Evolutionary conservation across 2,329 filamentous ascomycete genomes (phyloP).

Genomic region (Penicillium griseofulvum): DNA sequence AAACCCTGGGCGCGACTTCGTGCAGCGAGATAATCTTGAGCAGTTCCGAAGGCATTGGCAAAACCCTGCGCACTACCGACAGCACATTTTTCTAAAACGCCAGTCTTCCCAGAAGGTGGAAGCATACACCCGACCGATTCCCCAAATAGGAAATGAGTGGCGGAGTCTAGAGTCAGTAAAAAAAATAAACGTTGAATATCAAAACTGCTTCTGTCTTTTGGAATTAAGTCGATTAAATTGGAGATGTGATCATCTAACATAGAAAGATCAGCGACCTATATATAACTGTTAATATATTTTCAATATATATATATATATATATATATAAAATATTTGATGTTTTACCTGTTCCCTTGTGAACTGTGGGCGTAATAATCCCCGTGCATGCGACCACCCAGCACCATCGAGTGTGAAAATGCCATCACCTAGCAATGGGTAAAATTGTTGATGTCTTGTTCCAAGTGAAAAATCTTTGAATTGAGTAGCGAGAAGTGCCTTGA

Average conservation of each 20-base stretch:
- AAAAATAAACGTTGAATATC: slow-evolving; percentile 78
- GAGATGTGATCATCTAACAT: slow-evolving; percentile 77
- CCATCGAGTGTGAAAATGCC: slow-evolving; percentile 70
- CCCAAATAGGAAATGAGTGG: slow-evolving; percentile 83
- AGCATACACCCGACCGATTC: slow-evolving; percentile 62
- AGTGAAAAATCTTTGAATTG: slow-evolving; percentile 83
- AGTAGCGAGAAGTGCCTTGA: slow-evolving; percentile 80
- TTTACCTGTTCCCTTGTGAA: slow-evolving; percentile 77
- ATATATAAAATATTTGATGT: neutral
- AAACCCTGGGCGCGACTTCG: slow-evolving; percentile 31
- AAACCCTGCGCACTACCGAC: slow-evolving; percentile 35
- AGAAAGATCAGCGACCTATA: slow-evolving; percentile 59
- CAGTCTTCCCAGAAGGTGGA: slow-evolving; percentile 39
- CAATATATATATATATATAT: neutral
- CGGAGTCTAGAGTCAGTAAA: slow-evolving; percentile 75
- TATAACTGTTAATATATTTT: too few species aligned
- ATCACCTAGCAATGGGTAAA: slow-evolving; percentile 42
- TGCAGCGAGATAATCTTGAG: slow-evolving; percentile 32
- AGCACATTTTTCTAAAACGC: slow-evolving; percentile 48
- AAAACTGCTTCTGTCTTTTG: slow-evolving; percentile 51
- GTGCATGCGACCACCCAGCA: slow-evolving; percentile 71
- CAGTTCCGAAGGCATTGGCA: slow-evolving; percentile 37
- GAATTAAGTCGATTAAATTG: slow-evolving; percentile 63
- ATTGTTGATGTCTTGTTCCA: slow-evolving; percentile 70
- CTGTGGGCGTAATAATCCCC: slow-evolving; percentile 78